Percentiles rank a stretch among this genome's conserved stretches.
Evolutionary conservation across 1,284 basidiomycete genomes (phyloP).

Genomic region (Leccinum laetum): DNA sequence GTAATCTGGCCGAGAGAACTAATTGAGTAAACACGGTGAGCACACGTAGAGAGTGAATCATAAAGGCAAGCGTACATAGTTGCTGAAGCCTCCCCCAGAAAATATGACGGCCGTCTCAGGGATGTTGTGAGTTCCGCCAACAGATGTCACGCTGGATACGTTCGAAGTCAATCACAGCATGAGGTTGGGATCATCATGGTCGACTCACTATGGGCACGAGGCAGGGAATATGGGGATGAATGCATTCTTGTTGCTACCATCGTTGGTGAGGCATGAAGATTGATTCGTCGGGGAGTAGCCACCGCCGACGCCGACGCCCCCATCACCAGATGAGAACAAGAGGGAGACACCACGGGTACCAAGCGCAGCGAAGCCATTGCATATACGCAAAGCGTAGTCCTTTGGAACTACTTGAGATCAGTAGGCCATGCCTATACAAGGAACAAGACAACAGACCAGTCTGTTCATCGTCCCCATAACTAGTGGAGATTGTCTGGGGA

Average conservation of each 20-base stretch:
- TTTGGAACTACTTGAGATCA: conserved; percentile 49
- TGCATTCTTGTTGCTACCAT: conserved; percentile 48
- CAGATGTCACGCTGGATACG: conserved; percentile 48
- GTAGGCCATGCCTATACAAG: background rate
- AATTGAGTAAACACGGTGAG: background rate
- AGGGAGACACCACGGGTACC: conserved; percentile 67
- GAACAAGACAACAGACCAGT: conserved; percentile 41
- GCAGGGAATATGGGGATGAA: conserved; percentile 65
- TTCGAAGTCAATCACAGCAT: background rate
- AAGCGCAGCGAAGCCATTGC: conserved; percentile 54
- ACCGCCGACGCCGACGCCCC: conserved; percentile 69
- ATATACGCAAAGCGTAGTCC: conserved; percentile 62
- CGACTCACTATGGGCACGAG: conserved; percentile 41
- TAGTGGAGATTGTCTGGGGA: conserved; percentile 27
- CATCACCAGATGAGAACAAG: conserved; percentile 65
- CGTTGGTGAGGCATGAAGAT: conserved; percentile 54
- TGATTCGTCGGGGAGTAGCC: conserved; percentile 43
- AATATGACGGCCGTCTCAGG: conserved; percentile 57
- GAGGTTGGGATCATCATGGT: background rate
- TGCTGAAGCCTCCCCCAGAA: conserved; percentile 67
- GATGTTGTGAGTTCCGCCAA: conserved; percentile 57
- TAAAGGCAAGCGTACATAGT: conserved; percentile 23
- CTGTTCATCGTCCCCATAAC: conserved; percentile 67
- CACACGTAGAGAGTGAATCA: background rate
- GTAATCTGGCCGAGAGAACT: conserved; percentile 25